These are phyloP conservation scores for Leishmania major DNA, from an alignment of 208 protist species.

Conservation along the genomic window DNA sequence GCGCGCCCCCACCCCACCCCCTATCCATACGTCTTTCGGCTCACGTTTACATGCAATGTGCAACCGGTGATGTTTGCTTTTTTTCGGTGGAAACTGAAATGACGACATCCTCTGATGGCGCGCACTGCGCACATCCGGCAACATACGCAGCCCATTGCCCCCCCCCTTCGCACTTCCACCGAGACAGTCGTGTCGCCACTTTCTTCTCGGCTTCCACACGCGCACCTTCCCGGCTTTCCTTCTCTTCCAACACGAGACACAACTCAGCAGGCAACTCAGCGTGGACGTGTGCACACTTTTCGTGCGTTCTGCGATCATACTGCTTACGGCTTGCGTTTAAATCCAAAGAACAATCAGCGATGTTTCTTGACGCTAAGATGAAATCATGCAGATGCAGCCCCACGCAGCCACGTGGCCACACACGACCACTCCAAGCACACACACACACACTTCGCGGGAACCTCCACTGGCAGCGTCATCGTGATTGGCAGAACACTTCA, in stretches of 20 bases:
- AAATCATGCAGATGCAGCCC: not conserved
- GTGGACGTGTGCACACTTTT: not conserved
- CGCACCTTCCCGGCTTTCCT: not conserved
- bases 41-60: constrained; percentile 46
- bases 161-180: not conserved
- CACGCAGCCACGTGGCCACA: not conserved
- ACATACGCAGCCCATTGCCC: not conserved
- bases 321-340: constrained; percentile 22
- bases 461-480: not conserved
- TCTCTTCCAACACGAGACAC: not conserved
- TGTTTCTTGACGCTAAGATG: constrained; percentile 14
- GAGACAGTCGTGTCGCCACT: not conserved
- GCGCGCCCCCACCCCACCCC: too few relatives aligned
- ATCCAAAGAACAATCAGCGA: constrained; percentile 8
- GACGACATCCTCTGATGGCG: not conserved
- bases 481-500: not conserved
- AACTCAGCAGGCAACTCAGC: not conserved
- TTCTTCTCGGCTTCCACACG: not conserved
- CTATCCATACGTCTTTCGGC: constrained; percentile 55
- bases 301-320: not conserved
- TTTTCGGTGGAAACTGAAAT: not conserved
- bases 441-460: not conserved
- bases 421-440: not conserved
- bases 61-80: constrained; percentile 14
- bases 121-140: not conserved